These are phyloP conservation scores for Houttuynia cordata DNA, from an alignment of 164 flowering plant species.

Conservation along the genomic window DNA sequence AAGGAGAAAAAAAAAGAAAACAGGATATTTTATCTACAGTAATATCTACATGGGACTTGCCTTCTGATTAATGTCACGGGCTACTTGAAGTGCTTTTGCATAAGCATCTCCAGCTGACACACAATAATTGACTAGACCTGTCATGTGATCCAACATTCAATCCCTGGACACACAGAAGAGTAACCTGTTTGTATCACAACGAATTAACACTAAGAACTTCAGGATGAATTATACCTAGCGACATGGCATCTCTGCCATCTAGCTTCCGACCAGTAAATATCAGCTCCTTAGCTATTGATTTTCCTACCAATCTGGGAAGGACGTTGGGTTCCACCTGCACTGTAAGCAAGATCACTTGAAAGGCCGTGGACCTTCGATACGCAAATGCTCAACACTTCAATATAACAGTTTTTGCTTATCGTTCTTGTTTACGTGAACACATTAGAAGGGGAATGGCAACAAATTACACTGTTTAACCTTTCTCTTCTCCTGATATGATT, in stretches of 20 bases:
- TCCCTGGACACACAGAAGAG: background rate
- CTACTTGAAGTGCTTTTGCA: conserved; percentile 77
- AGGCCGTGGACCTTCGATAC: background rate
- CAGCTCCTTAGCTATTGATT: conserved; percentile 72
- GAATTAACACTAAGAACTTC: background rate
- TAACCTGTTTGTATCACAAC: too few species aligned
- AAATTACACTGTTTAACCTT: too few species aligned
- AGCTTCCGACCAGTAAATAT: conserved; percentile 79
- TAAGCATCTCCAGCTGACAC: conserved; percentile 73
- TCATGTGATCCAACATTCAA: conserved; percentile 11
- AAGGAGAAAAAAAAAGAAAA: too few species aligned
- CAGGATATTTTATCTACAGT: too few species aligned
- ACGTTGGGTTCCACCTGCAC: conserved; percentile 91
- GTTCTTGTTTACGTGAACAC: too few species aligned
- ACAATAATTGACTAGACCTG: conserved; percentile 80
- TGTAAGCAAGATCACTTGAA: conserved; percentile 15
- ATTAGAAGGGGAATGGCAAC: too few species aligned
- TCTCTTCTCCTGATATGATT: too few species aligned
- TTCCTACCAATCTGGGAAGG: conserved; percentile 87
- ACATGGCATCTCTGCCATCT: conserved; percentile 52
- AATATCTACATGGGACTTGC: too few species aligned
- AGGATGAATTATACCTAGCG: conserved; percentile 35
- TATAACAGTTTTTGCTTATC: background rate
- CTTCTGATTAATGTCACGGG: conserved; percentile 72
- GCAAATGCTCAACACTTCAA: background rate